A percentile compares a stretch with the other conserved stretches of the same genome.
phyloP scores from a whole-genome alignment of 768 basidiomycete species.

The Chlorophyllum brunneum region DNA sequence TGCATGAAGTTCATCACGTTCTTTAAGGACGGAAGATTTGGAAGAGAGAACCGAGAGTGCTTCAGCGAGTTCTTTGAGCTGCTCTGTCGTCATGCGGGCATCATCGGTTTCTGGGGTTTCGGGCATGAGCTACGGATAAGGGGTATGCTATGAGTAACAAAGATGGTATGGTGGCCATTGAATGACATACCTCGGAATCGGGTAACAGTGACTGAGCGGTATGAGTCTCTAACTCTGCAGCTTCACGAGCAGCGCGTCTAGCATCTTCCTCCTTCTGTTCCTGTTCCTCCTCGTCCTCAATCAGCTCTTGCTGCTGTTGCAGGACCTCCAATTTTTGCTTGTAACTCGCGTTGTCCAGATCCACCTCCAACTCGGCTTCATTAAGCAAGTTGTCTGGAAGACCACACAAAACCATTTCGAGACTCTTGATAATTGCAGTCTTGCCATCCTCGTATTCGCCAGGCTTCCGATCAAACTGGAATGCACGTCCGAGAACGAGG shows the following conservation, averaged over 20 bases:
- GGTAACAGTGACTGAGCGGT: conserved; percentile 82
- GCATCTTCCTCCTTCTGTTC: conserved; percentile 93
- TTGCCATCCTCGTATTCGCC: conserved; percentile 81
- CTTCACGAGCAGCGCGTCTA: conserved; percentile 80
- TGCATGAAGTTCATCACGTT: conserved; percentile 84
- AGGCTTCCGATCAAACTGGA: conserved; percentile 81
- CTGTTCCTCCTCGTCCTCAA: conserved; percentile 98
- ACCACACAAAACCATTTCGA: conserved; percentile 89
- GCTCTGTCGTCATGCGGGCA: conserved; percentile 97
- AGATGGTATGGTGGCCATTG: no score
- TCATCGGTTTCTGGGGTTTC: conserved; percentile 57
- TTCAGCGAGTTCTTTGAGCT: conserved; percentile 90
- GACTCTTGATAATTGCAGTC: conserved; percentile 68
- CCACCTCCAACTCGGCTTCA: conserved; percentile 96
- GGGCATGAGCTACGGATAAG: conserved; percentile 51
- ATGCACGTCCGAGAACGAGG: conserved; percentile 90
- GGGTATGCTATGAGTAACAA: background rate
- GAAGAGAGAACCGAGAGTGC: conserved; percentile 89
- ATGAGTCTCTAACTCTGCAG: conserved; percentile 73
- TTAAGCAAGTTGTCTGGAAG: conserved; percentile 96
- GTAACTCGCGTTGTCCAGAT: conserved; percentile 91
- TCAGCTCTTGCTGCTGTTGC: conserved; percentile 98
- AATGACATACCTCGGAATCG: conserved; percentile 86
- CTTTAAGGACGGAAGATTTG: conserved; percentile 92
- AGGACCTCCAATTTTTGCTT: conserved; percentile 98